A percentile compares a stretch with the other conserved stretches of the same genome.
Evolutionary conservation across 768 basidiomycete genomes (phyloP).

Genomic region (Clitopilus passeckerianus): DNA sequence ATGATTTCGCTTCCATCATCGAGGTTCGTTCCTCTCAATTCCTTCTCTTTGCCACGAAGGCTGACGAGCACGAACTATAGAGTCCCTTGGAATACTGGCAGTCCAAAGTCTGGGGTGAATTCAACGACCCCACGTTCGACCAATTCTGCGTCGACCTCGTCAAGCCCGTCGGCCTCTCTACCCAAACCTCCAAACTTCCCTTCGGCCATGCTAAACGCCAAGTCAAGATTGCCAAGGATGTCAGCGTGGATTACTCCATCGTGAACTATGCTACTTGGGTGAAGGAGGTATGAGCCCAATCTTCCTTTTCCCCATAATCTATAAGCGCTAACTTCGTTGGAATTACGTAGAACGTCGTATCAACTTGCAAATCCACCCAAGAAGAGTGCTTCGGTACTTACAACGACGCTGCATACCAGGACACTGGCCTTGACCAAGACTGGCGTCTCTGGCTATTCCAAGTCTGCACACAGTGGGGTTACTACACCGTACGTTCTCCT

Average conservation of each 20-base stretch:
- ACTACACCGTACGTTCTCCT: constrained; percentile 60
- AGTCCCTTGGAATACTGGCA: constrained; percentile 74
- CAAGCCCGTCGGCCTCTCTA: constrained; percentile 29
- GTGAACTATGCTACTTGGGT: constrained; percentile 77
- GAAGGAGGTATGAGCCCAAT: constrained; percentile 43
- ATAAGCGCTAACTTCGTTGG: neutral
- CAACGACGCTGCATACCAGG: constrained; percentile 60
- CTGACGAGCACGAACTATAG: constrained; percentile 23
- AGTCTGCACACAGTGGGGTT: constrained; percentile 96
- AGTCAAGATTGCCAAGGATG: constrained; percentile 37
- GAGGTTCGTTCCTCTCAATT: constrained; percentile 31
- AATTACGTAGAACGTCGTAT: constrained; percentile 49
- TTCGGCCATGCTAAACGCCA: constrained; percentile 46
- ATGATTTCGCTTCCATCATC: constrained; percentile 72
- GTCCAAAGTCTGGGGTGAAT: constrained; percentile 62
- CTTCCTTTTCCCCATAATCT: neutral
- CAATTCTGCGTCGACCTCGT: constrained; percentile 60
- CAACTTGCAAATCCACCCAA: constrained; percentile 33
- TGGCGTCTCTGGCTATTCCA: constrained; percentile 93
- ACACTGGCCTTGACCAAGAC: constrained; percentile 56
- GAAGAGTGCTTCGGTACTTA: constrained; percentile 84
- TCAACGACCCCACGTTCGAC: constrained; percentile 60
- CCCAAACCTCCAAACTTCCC: constrained; percentile 31
- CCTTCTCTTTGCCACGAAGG: neutral
- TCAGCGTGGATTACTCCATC: constrained; percentile 54